Percentiles rank a stretch among this genome's conserved stretches.
These are phyloP conservation scores for Phytopythium delawarense DNA, from an alignment of 352 stramenopile species.

Conservation along the genomic window DNA sequence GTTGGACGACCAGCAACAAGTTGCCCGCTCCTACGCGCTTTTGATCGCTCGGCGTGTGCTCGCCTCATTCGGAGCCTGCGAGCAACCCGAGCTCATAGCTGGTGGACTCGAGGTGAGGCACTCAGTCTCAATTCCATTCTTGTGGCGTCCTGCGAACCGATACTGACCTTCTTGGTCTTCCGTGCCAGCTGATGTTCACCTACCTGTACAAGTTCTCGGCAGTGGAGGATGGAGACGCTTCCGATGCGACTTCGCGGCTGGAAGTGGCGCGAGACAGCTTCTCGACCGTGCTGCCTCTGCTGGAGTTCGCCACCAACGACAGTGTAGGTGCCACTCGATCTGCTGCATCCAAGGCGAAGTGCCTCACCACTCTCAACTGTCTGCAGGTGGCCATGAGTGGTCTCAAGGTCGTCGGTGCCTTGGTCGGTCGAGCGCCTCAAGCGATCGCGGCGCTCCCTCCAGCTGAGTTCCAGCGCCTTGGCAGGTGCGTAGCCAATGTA, in stretches of 20 bases:
- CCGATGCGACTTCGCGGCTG: slow-evolving; percentile 1
- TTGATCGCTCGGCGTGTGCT: not conserved
- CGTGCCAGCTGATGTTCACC: slow-evolving; percentile 35
- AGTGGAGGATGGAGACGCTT: slow-evolving; percentile 9
- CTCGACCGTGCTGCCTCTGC: slow-evolving; percentile 13
- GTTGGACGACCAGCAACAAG: slow-evolving; percentile 14
- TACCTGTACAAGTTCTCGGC: slow-evolving; percentile 34
- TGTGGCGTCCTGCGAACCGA: not conserved
- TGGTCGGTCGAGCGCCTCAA: slow-evolving; percentile 45
- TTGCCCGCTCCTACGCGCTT: not conserved
- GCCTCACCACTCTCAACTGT: not conserved
- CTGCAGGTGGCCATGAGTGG: slow-evolving; percentile 44
- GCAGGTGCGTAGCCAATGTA: slow-evolving; percentile 18
- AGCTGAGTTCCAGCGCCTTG: slow-evolving; percentile 20
- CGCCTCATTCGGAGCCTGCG: slow-evolving; percentile 13
- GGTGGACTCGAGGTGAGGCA: slow-evolving; percentile 28
- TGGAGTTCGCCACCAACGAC: slow-evolving; percentile 22
- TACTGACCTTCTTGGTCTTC: not conserved
- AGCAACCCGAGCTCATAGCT: slow-evolving; percentile 17
- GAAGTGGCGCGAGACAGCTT: slow-evolving; percentile 23
- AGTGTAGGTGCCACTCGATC: slow-evolving; percentile 3
- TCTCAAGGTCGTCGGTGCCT: slow-evolving; percentile 48
- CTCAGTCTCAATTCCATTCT: not conserved
- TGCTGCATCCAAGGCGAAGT: not conserved
- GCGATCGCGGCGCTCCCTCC: slow-evolving; percentile 27